Evolutionary conservation across 345 rosid species (phyloP).

Genomic region (Citrus maxima): DNA sequence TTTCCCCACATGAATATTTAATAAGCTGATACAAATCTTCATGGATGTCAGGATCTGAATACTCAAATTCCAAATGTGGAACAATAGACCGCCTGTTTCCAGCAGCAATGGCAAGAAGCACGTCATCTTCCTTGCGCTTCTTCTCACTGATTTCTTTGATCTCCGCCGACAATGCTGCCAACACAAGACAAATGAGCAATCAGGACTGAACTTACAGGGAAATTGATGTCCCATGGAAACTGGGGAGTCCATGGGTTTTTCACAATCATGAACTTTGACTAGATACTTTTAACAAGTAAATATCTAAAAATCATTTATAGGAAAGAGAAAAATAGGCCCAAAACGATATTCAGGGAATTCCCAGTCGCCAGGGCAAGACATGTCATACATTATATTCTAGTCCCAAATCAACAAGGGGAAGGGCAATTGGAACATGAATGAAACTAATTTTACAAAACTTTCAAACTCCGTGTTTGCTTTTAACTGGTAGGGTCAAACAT

Average conservation of each 20-base stretch:
- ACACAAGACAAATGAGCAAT: slow-evolving; percentile 16
- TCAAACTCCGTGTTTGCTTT: background rate
- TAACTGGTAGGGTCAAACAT: background rate
- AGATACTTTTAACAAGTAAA: background rate
- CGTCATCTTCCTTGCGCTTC: slow-evolving; percentile 74
- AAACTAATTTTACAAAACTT: background rate
- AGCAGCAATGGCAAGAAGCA: slow-evolving; percentile 79
- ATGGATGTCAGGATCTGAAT: slow-evolving; percentile 73
- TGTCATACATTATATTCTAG: background rate
- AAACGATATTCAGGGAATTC: background rate
- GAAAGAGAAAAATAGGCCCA: background rate
- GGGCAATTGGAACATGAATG: background rate
- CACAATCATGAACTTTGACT: background rate
- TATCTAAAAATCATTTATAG: background rate
- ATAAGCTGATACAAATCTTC: slow-evolving; percentile 93
- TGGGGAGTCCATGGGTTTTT: background rate
- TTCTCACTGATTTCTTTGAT: slow-evolving; percentile 87
- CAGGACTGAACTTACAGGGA: slow-evolving; percentile 3
- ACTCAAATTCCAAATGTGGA: slow-evolving; percentile 77
- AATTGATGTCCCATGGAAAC: background rate
- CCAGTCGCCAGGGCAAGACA: background rate
- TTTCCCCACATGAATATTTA: slow-evolving; percentile 90
- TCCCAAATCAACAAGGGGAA: background rate
- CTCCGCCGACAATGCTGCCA: slow-evolving; percentile 84
- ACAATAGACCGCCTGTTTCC: slow-evolving; percentile 63